Evolutionary conservation across 2,329 filamentous ascomycete species (phyloP), one percentile per base, ranked within the genome.

Genomic region (Claviceps sorghi): DNA sequence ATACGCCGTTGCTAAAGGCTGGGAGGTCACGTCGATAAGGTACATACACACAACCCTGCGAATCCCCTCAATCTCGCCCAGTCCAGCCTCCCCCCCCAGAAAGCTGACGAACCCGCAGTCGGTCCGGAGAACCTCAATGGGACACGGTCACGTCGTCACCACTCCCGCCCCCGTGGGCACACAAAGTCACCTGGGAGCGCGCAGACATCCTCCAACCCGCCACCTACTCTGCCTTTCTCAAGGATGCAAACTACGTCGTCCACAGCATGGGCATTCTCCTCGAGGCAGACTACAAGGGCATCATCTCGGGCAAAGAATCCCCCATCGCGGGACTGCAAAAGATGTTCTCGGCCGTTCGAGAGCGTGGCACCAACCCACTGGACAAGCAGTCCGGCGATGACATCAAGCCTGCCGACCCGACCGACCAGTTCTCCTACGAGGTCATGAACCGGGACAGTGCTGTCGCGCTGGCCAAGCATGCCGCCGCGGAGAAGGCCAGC

Each of bases 241-340:
- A 80, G 58, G 80, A 79, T 53, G 87, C 89, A 55, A 81, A 88
- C 65, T 90, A 83, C 53, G 90, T 97, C 29, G 84, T 98, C 47
- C 93, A 98, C 74, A 88, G 79, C 62, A 90, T 97, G 84, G 93
- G 93, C 10, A 96, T 98, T 61, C 77, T 98, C 19, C 79, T 98
- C 10, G 93, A 98, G 72, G 89, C 90, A 49, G 93, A 98, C 73
- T 98, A 98, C 79, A 98, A 98, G 70, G 86, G 86, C 59, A 84
- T 95, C 17, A 66, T 98, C 29, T 84, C 82, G 21, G 93, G 93
- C 49, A 82, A 79, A 55, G 90, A 95, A 62, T 88, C 86, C 0
- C 82, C 88, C n/a, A 69, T 95, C 50, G 69, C 80, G 7, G 91
- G 88, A 1, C 72, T 98, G 15, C 79, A 80, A 56, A 83, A 84